Evolutionary conservation across 371 early-diverging fungal genomes (phyloP).

Genomic region (Mortierella sp.): DNA sequence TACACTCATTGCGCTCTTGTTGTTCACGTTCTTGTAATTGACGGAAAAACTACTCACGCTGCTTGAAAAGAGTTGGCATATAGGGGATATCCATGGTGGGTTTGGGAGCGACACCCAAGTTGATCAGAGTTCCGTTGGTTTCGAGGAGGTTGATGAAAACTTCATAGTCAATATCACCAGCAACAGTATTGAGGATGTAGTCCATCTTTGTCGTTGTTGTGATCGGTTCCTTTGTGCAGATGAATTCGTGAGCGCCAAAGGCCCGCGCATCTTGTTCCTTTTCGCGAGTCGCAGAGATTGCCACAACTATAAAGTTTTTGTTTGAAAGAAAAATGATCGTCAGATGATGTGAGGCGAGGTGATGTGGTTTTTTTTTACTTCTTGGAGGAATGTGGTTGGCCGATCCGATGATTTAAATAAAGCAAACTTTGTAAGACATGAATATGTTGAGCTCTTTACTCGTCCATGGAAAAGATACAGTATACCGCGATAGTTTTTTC

Average conservation of each 20-base stretch:
- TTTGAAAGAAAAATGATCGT: constrained; percentile 4
- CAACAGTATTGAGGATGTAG: constrained; percentile 63
- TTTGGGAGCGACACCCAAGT: constrained; percentile 67
- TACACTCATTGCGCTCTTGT: not conserved
- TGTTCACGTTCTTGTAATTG: not conserved
- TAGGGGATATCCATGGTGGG: constrained; percentile 39
- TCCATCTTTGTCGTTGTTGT: constrained; percentile 59
- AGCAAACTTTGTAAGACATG: not conserved
- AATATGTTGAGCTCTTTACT: not conserved
- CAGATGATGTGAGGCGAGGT: not conserved
- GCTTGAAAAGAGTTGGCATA: constrained; percentile 52
- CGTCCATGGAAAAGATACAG: not conserved
- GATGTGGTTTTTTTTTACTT: too few species aligned
- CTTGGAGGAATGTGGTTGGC: too few species aligned
- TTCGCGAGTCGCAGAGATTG: constrained; percentile 37
- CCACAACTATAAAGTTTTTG: constrained; percentile 31
- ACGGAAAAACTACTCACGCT: constrained; percentile 16
- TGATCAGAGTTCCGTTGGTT: constrained; percentile 62
- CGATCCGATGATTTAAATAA: too few species aligned
- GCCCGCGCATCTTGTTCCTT: constrained; percentile 74
- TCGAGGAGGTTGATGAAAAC: constrained; percentile 52
- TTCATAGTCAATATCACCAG: constrained; percentile 62
- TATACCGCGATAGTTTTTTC: not conserved
- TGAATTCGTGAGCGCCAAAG: constrained; percentile 77
- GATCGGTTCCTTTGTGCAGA: constrained; percentile 60